A percentile compares a stretch with the other conserved stretches of the same genome.
Evolutionary conservation across 345 rosid species (phyloP).

Genomic region (Eucalyptus decipiens): DNA sequence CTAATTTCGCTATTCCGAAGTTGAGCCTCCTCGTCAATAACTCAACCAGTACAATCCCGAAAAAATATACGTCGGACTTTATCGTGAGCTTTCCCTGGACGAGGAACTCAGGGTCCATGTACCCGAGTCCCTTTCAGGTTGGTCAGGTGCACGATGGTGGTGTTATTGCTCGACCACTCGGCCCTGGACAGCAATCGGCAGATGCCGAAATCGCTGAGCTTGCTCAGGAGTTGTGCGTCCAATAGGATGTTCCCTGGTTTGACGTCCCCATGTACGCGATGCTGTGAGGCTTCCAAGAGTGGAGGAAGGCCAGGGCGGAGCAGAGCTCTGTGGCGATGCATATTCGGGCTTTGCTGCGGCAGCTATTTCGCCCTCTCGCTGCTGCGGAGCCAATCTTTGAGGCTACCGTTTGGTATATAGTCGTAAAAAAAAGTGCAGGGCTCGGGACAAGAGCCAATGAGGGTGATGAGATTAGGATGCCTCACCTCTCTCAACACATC

Average conservation of each 20-base stretch:
- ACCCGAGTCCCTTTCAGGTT: too few species aligned
- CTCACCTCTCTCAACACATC: neutral
- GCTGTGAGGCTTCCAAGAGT: constrained; percentile 59
- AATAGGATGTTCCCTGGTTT: too few species aligned
- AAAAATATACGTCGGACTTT: constrained; percentile 70
- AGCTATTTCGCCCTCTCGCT: constrained; percentile 52
- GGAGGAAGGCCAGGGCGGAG: constrained; percentile 67
- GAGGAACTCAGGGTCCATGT: too few species aligned
- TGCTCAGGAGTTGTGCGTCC: too few species aligned
- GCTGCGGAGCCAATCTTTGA: constrained; percentile 74
- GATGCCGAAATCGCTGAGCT: too few species aligned
- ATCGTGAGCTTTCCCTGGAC: constrained; percentile 54
- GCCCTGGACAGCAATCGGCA: neutral
- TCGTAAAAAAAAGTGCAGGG: constrained; percentile 65
- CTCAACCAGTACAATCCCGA: constrained; percentile 54
- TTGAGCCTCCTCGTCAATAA: constrained; percentile 65
- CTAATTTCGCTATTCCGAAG: neutral
- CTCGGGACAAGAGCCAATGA: constrained; percentile 13
- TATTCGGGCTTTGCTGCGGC: constrained; percentile 68
- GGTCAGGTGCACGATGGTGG: too few species aligned
- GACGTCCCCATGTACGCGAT: constrained; percentile 26
- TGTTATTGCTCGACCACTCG: too few species aligned
- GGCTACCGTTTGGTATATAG: constrained; percentile 73
- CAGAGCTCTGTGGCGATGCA: constrained; percentile 65
- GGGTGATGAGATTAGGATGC: too few species aligned